Evolutionary conservation across 2,329 filamentous ascomycete species (phyloP).

Genomic region (Tolypocladium tropicale): DNA sequence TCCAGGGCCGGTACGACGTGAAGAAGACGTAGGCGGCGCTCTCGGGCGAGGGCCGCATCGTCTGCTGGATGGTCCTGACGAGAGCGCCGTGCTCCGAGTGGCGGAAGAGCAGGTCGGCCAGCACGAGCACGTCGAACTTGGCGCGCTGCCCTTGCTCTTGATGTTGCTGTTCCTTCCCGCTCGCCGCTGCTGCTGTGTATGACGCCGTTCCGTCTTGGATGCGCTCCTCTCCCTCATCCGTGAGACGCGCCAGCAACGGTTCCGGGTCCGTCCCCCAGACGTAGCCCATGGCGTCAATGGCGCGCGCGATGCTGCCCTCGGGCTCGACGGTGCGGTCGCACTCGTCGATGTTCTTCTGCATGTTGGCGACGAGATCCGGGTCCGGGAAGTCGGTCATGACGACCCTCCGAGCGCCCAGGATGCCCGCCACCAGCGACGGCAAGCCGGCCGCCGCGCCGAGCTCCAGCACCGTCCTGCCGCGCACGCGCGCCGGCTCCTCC

Average conservation of each 20-base stretch:
- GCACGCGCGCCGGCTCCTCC: slow-evolving; percentile 51
- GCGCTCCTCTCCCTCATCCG: slow-evolving; percentile 9
- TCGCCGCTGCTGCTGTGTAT: not conserved
- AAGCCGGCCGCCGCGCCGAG: slow-evolving; percentile 82
- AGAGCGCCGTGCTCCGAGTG: slow-evolving; percentile 79
- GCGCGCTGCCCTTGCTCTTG: slow-evolving; percentile 14
- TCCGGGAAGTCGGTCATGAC: slow-evolving; percentile 89
- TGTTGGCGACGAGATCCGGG: slow-evolving; percentile 67
- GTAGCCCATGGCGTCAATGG: slow-evolving; percentile 57
- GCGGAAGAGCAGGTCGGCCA: slow-evolving; percentile 85
- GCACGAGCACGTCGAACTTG: slow-evolving; percentile 68
- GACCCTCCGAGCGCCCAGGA: slow-evolving; percentile 58
- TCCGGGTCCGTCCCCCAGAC: slow-evolving; percentile 67
- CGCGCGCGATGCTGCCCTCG: slow-evolving; percentile 17
- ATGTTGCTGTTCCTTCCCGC: not conserved
- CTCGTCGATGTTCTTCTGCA: slow-evolving; percentile 63
- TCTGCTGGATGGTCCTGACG: slow-evolving; percentile 58
- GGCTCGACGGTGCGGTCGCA: slow-evolving; percentile 29
- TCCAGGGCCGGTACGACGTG: slow-evolving; percentile 87
- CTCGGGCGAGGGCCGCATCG: slow-evolving; percentile 43
- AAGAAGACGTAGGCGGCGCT: slow-evolving; percentile 80
- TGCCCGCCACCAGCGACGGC: slow-evolving; percentile 66
- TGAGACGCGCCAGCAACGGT: slow-evolving; percentile 48
- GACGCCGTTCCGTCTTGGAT: not conserved
- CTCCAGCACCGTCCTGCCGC: slow-evolving; percentile 65